Base-by-base conservation (phyloP, 73 alveolate species). In the Breviolum minutum region DNA sequence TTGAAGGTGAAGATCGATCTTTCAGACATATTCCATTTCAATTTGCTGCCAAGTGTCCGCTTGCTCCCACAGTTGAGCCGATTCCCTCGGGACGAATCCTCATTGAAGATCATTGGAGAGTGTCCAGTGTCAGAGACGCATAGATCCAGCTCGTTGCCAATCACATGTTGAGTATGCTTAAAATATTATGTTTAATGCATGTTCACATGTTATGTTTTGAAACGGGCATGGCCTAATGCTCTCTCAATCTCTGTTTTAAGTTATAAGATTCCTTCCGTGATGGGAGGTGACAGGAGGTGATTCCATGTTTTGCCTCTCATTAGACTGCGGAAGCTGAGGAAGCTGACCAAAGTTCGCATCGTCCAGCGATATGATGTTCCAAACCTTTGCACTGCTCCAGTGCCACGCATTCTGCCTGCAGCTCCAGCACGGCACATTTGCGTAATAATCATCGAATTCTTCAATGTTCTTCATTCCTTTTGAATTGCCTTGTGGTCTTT, bases 31-130 rank as follows among this genome's bases (percentile, higher is more conserved):
- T 14, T 68, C 24, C 77, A 14, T 68, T 68, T 68, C 77, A 22
- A 68, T 68, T 1, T 68, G n/a, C n/a, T 22, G 92, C 92, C 71
- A 83, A 24, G 73, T 62, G 66, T 62, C 92, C 88, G 54, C n/a
- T 60, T 84, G 19, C 80, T 48, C n/a, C 54, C 48, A 74, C 61
- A 20, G 98, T 92, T 48, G 81, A 24, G 40, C 69, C 79, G 68
- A 92, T 60, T 64, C 98, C 98, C 29, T 92, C 98, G 2, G 98
- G 91, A 22, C 98, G 98, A 61, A 40, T 92, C 98, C 98, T 92
- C 16, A 12, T 40, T 40, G 54, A 40, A 40, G 54, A 40, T 40
- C 54, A 40, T 40, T 40, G 54, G 3, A 40, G 54, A 40, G 3
- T 40, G 54, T 40, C 54, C 54, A 40, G 3, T 40, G 54, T 40